phyloP scores from a whole-genome alignment of 768 basidiomycete species.

The Dictyophora rubrovolvata region DNA sequence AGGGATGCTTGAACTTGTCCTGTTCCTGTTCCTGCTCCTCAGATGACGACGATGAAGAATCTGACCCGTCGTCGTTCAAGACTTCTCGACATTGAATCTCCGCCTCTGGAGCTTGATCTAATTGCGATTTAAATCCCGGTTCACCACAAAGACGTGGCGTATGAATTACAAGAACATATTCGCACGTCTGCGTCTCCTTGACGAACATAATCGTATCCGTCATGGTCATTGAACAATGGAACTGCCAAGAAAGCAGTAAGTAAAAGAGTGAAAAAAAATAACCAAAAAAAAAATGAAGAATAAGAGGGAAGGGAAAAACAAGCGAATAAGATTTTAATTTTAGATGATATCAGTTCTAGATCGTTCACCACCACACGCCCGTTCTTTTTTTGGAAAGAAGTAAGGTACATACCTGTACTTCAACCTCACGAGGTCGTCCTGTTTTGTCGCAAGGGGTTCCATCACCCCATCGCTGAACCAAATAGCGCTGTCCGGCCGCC shows the following conservation, averaged over 20 bases:
- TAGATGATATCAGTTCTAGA: constrained; percentile 6
- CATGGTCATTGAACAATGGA: constrained; percentile 93
- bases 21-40: background rate
- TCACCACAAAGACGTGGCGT: constrained; percentile 90
- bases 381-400: background rate
- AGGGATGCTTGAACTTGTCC: background rate
- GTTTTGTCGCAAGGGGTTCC: constrained; percentile 94
- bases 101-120: constrained; percentile 55
- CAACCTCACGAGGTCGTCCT: constrained; percentile 75
- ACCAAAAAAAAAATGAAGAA: background rate
- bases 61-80: constrained; percentile 38
- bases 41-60: background rate
- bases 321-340: background rate
- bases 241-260: constrained; percentile 33
- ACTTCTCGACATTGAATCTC: constrained; percentile 75
- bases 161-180: constrained; percentile 88
- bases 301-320: background rate
- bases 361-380: too few relatives aligned
- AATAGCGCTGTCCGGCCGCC: constrained; percentile 78
- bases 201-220: constrained; percentile 84
- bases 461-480: constrained; percentile 85
- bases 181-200: constrained; percentile 89
- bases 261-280: constrained; percentile 9
- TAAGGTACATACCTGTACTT: constrained; percentile 69
- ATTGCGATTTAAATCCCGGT: constrained; percentile 79